phyloP scores from a whole-genome alignment of 2,329 filamentous ascomycete species.

The Intubia oerlemansii region DNA sequence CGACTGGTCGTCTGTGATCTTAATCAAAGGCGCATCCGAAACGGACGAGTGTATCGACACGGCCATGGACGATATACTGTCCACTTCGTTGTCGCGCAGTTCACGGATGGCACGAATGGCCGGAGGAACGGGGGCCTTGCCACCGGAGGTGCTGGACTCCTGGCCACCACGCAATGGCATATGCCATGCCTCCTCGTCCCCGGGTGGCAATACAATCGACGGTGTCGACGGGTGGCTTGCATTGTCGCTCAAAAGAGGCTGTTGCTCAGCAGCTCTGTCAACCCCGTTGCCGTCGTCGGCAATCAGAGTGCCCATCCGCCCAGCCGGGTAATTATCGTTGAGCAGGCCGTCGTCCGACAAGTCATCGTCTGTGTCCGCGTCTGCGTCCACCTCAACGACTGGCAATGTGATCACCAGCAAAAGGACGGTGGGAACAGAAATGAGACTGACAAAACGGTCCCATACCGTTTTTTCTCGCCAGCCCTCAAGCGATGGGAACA shows the following conservation, averaged over 20 bases:
- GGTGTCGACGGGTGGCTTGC: too few relatives aligned
- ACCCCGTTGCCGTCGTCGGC: neutral
- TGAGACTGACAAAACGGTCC: slow-evolving; percentile 61
- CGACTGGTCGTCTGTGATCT: too few relatives aligned
- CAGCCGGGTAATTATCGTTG: too few relatives aligned
- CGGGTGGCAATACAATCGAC: too few relatives aligned
- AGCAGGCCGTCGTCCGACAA: slow-evolving; percentile 14
- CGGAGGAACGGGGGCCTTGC: too few relatives aligned
- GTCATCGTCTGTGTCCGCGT: slow-evolving; percentile 24
- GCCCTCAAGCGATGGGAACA: slow-evolving; percentile 71
- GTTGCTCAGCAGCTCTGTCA: too few relatives aligned
- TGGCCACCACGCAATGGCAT: too few relatives aligned
- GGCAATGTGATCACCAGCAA: slow-evolving; percentile 77
- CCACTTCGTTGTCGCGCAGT: neutral
- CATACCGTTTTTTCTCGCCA: slow-evolving; percentile 71
- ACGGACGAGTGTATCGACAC: slow-evolving; percentile 2
- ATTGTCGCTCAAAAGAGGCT: too few relatives aligned
- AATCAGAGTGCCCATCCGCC: slow-evolving; percentile 1
- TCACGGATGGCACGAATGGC: neutral
- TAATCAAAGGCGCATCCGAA: too few relatives aligned
- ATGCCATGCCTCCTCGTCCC: too few relatives aligned
- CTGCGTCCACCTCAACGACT: slow-evolving; percentile 54
- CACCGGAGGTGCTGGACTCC: too few relatives aligned
- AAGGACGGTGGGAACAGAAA: slow-evolving; percentile 80
- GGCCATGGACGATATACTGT: slow-evolving; percentile 2